Conservation (phyloP, 1,284 basidiomycete species). For the Thelephora terrestris region DNA sequence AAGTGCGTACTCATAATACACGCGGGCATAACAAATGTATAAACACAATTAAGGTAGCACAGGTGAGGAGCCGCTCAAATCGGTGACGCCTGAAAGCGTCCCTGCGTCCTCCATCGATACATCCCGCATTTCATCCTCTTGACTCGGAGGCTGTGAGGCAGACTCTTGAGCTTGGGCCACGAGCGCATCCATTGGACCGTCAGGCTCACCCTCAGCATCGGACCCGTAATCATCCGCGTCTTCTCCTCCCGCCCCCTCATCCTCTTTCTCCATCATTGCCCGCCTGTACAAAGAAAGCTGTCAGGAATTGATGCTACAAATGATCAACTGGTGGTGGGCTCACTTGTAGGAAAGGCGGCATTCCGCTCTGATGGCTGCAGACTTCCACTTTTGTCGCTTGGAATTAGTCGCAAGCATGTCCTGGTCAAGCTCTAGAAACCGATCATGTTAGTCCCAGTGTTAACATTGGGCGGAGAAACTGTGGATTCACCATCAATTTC, state of each 20-base stretch:
- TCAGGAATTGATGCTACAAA: background rate
- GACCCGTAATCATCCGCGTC: background rate
- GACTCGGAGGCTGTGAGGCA: background rate
- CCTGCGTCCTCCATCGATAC: background rate
- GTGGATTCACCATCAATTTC: constrained; percentile 27
- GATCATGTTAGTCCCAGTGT: background rate
- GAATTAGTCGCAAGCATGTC: constrained; percentile 19
- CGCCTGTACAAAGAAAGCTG: background rate
- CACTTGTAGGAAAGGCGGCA: constrained; percentile 24
- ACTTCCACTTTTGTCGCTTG: constrained; percentile 23
- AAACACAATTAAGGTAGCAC: background rate
- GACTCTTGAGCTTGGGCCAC: background rate
- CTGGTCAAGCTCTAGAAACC: constrained; percentile 18
- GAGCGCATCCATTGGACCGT: background rate
- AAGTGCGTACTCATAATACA: too few relatives aligned
- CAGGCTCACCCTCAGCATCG: background rate
- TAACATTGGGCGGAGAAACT: background rate
- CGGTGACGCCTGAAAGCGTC: background rate
- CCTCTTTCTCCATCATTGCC: background rate
- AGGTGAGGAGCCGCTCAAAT: background rate
- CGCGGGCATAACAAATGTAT: background rate
- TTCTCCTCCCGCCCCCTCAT: background rate
- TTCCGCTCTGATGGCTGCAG: constrained; percentile 15
- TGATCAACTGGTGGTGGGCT: background rate
- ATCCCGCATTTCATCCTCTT: background rate